These are phyloP conservation scores for Blastocystis sp. DNA, from an alignment of 352 stramenopile genomes.

Conservation along the genomic window DNA sequence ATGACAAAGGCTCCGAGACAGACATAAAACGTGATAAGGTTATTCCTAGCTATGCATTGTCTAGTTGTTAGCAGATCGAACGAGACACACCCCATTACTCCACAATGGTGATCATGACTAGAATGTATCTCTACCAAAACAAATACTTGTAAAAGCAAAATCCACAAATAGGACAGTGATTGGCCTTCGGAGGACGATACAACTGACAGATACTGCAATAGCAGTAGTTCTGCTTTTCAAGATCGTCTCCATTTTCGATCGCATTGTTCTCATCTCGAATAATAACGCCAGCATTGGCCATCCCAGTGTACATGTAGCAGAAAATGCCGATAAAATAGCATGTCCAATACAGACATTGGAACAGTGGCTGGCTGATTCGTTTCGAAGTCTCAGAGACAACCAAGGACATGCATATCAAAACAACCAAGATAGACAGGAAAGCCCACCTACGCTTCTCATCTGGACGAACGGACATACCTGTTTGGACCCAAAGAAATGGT, in stretches of 20 bases:
- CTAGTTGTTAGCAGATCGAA: not conserved
- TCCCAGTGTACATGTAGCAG: slow-evolving; percentile 22
- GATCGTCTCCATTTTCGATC: slow-evolving; percentile 16
- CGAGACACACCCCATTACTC: not conserved
- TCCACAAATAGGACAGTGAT: slow-evolving; percentile 4
- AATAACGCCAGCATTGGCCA: not conserved
- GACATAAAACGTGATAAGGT: not conserved
- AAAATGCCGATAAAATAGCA: not conserved
- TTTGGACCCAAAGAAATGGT: slow-evolving; percentile 45
- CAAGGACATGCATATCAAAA: not conserved
- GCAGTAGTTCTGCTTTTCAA: not conserved
- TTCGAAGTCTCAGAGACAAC: not conserved
- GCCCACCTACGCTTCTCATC: not conserved
- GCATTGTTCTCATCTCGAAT: not conserved
- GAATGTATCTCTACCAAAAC: not conserved
- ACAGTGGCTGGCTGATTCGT: too few species aligned
- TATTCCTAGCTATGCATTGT: slow-evolving; percentile 33
- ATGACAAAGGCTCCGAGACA: not conserved
- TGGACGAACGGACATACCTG: not conserved
- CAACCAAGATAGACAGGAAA: not conserved
- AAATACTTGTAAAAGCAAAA: slow-evolving; percentile 23
- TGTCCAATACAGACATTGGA: not conserved
- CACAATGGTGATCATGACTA: slow-evolving; percentile 45
- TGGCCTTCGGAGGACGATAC: not conserved
- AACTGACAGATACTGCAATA: slow-evolving; percentile 47